Percentiles rank a stretch among this genome's conserved stretches.
These are phyloP conservation scores for Fagus crenata DNA, from an alignment of 306 rosid genomes.

Conservation along the genomic window DNA sequence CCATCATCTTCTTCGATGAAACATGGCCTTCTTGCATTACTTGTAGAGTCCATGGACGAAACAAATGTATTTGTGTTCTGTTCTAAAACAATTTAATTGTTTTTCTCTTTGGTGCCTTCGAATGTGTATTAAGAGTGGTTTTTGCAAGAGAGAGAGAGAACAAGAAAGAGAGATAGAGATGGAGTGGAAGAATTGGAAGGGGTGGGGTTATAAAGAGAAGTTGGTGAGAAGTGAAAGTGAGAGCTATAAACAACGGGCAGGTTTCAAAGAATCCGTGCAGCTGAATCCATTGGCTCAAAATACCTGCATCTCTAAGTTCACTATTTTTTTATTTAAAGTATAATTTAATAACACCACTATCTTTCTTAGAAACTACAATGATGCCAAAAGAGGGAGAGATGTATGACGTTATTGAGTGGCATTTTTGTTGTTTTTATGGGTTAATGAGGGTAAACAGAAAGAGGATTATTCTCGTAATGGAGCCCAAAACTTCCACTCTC, in stretches of 20 bases:
- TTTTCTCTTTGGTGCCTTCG: not conserved
- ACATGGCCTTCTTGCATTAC: conserved; percentile 45
- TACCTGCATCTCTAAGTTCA: conserved; percentile 36
- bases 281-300: conserved; percentile 68
- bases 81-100: not conserved
- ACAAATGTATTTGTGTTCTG: not conserved
- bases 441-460: not conserved
- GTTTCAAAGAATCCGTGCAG: conserved; percentile 42
- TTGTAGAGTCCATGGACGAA: conserved; percentile 47
- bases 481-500: conserved; percentile 2
- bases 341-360: not conserved
- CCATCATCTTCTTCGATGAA: conserved; percentile 62
- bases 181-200: not conserved
- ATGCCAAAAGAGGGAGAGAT: not conserved
- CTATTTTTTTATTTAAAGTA: not conserved
- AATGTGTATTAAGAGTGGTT: not conserved
- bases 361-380: not conserved
- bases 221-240: conserved; percentile 41
- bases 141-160: not conserved
- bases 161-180: conserved; percentile 6
- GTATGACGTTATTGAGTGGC: not conserved
- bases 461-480: not conserved
- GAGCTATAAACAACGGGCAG: conserved; percentile 43
- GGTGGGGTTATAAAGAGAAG: conserved; percentile 40
- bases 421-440: not conserved